These are phyloP conservation scores for Chlamydomonas sphaeroides DNA, from an alignment of 139 green algal genomes.

Conservation along the genomic window DNA sequence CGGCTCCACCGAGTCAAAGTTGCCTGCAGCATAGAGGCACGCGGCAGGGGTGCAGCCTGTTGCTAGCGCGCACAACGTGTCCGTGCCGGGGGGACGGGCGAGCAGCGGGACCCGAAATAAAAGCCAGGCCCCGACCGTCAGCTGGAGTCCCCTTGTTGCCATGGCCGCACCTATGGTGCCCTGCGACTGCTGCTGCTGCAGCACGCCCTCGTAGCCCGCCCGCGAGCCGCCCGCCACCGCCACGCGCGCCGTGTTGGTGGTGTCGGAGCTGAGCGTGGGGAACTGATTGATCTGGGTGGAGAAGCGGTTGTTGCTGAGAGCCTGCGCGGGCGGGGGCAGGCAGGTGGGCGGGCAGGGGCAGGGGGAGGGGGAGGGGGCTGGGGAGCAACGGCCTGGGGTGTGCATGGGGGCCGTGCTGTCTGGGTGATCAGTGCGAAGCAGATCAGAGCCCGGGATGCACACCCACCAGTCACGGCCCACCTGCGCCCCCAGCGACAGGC, in stretches of 20 bases:
- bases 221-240: not conserved
- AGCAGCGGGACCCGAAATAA: too few species aligned
- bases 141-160: not conserved
- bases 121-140: too few species aligned
- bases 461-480: not conserved
- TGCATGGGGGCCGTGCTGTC: not conserved
- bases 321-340: not conserved
- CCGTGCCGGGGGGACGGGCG: too few species aligned
- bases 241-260: slow-evolving; percentile 1
- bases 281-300: slow-evolving; percentile 7
- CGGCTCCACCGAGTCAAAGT: slow-evolving; percentile 1
- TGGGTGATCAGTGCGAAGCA: too few species aligned
- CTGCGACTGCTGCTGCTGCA: not conserved
- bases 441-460: not conserved
- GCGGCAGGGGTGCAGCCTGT: too few species aligned
- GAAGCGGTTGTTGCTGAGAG: not conserved
- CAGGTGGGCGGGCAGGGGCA: not conserved
- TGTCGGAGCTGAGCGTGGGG: not conserved
- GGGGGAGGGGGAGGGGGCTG: too few species aligned
- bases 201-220: not conserved
- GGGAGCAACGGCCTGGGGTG: not conserved
- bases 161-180: not conserved
- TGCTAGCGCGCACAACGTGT: too few species aligned
- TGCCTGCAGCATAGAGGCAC: too few species aligned
- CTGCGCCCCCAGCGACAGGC: slow-evolving; percentile 19